These are phyloP conservation scores for Plenodomus tracheiphilus DNA, from an alignment of 2,329 filamentous ascomycete species.

Conservation along the genomic window DNA sequence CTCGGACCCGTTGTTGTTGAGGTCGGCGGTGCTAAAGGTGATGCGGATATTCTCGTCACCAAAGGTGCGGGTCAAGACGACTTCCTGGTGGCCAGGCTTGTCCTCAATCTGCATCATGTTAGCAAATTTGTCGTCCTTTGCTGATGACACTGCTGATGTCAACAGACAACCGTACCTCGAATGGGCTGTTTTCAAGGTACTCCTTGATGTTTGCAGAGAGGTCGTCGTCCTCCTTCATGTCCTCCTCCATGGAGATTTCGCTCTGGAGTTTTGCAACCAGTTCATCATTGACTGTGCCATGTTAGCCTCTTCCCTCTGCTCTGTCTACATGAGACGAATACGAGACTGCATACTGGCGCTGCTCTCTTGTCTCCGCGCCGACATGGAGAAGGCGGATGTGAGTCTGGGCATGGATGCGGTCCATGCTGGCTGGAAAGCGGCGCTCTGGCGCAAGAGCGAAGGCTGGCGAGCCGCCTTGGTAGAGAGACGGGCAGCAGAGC, in stretches of 20 bases:
- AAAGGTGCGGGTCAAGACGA: conserved; percentile 79
- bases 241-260: conserved; percentile 66
- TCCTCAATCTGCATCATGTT: too few relatives aligned
- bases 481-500: conserved; percentile 47
- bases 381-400: conserved; percentile 50
- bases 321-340: background rate
- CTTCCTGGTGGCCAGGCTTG: conserved; percentile 81
- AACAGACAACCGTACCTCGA: conserved; percentile 68
- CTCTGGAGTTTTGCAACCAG: conserved; percentile 79
- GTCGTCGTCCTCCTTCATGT: conserved; percentile 73
- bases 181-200: conserved; percentile 83
- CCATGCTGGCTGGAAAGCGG: conserved; percentile 41
- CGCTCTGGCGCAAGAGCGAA: conserved; percentile 38
- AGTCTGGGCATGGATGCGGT: conserved; percentile 35
- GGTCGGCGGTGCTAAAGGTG: conserved; percentile 81
- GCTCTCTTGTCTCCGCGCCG: conserved; percentile 43
- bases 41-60: conserved; percentile 90
- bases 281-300: conserved; percentile 64
- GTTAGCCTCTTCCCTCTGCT: conserved; percentile 13
- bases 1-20: conserved; percentile 56
- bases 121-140: too few relatives aligned
- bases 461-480: conserved; percentile 43
- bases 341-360: conserved; percentile 21
- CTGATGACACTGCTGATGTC: background rate
- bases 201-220: conserved; percentile 79